Percentiles rank a stretch among this genome's conserved stretches.
These are phyloP conservation scores for Chlorella sp. DNA, from an alignment of 139 green algal genomes.

Conservation along the genomic window DNA sequence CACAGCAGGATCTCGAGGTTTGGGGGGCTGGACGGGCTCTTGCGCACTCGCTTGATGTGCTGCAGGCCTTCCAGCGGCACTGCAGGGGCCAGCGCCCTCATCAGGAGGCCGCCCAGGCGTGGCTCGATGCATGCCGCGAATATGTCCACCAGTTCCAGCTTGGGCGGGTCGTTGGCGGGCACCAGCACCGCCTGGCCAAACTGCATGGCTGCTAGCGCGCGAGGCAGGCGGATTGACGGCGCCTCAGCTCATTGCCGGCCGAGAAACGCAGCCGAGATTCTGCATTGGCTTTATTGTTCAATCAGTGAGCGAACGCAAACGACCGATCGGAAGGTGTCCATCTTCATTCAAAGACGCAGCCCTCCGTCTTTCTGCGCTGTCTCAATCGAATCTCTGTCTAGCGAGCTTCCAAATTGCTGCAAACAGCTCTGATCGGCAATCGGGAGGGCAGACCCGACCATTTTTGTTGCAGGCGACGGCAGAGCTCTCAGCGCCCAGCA, in stretches of 20 bases:
- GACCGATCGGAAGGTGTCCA: background rate
- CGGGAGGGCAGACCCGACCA: too few species aligned
- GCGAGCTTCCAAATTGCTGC: too few species aligned
- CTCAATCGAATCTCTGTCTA: background rate
- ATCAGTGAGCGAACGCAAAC: background rate
- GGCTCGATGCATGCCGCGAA: background rate
- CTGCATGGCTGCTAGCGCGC: too few species aligned
- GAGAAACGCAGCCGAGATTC: background rate
- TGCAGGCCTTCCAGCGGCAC: constrained; percentile 47
- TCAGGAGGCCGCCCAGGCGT: constrained; percentile 17
- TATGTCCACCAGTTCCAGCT: constrained; percentile 12
- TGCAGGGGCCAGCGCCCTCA: constrained; percentile 39
- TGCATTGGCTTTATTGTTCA: background rate
- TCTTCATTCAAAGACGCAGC: background rate
- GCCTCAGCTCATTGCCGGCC: too few species aligned
- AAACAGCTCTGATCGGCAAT: too few species aligned
- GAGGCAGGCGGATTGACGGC: background rate
- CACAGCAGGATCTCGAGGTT: constrained; percentile 51
- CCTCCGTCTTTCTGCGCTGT: background rate
- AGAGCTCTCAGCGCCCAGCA: too few species aligned
- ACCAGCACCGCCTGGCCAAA: constrained; percentile 2
- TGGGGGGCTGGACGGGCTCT: background rate
- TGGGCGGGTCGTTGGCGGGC: background rate
- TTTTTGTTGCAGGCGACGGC: too few species aligned
- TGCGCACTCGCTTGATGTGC: constrained; percentile 70